Conservation (phyloP, 2,329 filamentous ascomycete genomes). For the Achaetomium macrosporum region DNA sequence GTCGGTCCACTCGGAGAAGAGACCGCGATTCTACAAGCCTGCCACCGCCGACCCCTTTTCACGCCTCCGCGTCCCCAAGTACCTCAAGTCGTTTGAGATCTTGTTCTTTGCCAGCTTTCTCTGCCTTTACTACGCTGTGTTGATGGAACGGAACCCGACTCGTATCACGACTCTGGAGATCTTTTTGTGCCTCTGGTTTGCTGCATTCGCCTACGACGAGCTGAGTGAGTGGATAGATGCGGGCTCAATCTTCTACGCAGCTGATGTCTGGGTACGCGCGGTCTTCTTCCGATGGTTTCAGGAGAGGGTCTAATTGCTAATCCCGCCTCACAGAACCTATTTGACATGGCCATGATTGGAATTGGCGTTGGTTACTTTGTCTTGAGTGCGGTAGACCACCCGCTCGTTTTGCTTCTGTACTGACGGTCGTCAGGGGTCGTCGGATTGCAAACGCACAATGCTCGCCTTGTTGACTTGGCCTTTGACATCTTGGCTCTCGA, state of each 20-base stretch:
- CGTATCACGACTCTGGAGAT: conserved; percentile 64
- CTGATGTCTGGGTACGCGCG: conserved; percentile 72
- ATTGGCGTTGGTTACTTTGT: conserved; percentile 68
- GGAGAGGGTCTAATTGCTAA: conserved; percentile 46
- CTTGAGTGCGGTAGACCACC: conserved; percentile 52
- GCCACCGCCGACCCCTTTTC: conserved; percentile 66
- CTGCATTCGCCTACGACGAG: conserved; percentile 82
- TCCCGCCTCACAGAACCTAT: conserved; percentile 61
- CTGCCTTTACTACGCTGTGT: conserved; percentile 76
- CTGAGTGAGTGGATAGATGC: conserved; percentile 80
- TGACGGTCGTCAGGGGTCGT: conserved; percentile 48
- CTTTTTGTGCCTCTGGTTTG: conserved; percentile 77
- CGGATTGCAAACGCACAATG: conserved; percentile 56
- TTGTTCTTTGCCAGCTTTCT: conserved; percentile 74
- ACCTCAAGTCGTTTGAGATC: conserved; percentile 79
- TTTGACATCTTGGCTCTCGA: conserved; percentile 89
- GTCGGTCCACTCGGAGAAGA: conserved; percentile 67
- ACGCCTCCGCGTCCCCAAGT: conserved; percentile 70
- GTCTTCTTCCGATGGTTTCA: conserved; percentile 54
- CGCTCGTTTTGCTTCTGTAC: conserved; percentile 13
- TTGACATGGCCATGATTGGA: conserved; percentile 70
- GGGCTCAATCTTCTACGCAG: conserved; percentile 76
- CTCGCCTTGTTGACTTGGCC: conserved; percentile 64
- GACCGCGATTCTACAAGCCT: conserved; percentile 68
- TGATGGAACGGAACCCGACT: conserved; percentile 64